These are phyloP conservation scores for Veloporphyrellus conicus DNA, from an alignment of 1,284 basidiomycete genomes.

Conservation along the genomic window DNA sequence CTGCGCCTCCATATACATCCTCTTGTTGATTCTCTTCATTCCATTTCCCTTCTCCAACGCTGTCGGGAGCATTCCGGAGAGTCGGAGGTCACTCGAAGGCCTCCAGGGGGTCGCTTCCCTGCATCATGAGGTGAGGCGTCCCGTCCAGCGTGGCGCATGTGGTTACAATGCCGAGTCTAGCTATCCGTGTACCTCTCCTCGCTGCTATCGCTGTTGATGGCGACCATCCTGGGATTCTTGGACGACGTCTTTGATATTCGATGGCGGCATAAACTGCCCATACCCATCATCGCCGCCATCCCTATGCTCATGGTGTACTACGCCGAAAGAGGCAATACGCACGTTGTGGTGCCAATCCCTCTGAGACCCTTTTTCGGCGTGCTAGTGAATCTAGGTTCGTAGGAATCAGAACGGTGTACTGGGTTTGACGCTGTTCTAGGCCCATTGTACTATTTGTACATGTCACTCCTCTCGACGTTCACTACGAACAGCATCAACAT, in stretches of 20 bases:
- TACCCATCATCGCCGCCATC: conserved; percentile 92
- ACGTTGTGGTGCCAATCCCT: conserved; percentile 90
- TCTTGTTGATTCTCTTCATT: conserved; percentile 81
- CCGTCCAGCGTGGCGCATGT: not conserved
- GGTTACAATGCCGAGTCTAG: conserved; percentile 36
- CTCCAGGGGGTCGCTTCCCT: conserved; percentile 76
- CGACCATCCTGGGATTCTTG: conserved; percentile 91
- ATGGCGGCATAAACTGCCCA: conserved; percentile 97
- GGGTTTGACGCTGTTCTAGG: conserved; percentile 45
- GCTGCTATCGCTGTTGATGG: conserved; percentile 83
- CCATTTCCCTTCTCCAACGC: conserved; percentile 83
- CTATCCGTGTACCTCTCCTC: conserved; percentile 91
- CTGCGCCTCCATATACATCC: conserved; percentile 85
- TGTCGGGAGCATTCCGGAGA: conserved; percentile 46
- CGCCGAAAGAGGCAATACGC: conserved; percentile 88
- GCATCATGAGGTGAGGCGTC: conserved; percentile 71
- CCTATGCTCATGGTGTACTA: conserved; percentile 96
- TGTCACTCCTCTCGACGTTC: conserved; percentile 94
- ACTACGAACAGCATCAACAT: conserved; percentile 99
- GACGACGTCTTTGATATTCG: conserved; percentile 99
- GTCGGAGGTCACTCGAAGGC: conserved; percentile 44
- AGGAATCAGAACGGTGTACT: not conserved
- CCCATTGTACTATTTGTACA: conserved; percentile 94
- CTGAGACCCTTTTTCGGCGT: conserved; percentile 68
- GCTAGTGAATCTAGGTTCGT: conserved; percentile 81